Evolutionary conservation across 495 filamentous ascomycete species (phyloP).

Genomic region (Penicillium cinerascens): DNA sequence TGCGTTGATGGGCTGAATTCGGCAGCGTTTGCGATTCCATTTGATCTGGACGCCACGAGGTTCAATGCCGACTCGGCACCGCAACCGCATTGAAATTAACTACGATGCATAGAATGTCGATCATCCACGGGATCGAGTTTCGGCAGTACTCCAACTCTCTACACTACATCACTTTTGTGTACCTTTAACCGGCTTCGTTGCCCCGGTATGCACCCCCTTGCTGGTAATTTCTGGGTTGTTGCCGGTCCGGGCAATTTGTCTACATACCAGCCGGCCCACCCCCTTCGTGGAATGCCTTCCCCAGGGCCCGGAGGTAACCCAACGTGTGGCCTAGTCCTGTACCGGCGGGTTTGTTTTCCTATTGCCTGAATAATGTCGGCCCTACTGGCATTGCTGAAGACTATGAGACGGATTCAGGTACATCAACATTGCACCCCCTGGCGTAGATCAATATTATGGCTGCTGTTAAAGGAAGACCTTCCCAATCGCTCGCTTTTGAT

Average conservation of each 20-base stretch:
- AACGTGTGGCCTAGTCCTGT: neutral
- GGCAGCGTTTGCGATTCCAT: no score
- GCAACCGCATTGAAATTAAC: no score
- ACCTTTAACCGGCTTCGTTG: neutral
- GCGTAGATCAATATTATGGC: conserved; percentile 15
- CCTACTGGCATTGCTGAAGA: conserved; percentile 3
- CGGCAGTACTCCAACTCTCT: neutral
- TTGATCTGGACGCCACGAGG: no score
- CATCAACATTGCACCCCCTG: conserved; percentile 18
- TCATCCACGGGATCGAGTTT: neutral
- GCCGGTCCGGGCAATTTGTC: conserved; percentile 5
- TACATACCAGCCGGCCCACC: conserved; percentile 15
- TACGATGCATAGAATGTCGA: neutral
- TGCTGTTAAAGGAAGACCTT: conserved; percentile 10
- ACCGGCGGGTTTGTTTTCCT: conserved; percentile 2
- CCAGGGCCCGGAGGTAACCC: neutral
- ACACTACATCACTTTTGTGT: conserved; percentile 4
- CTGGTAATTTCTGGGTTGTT: neutral
- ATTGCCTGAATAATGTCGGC: conserved; percentile 13
- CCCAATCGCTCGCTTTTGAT: neutral
- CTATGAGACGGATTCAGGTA: neutral
- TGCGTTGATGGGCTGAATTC: no score
- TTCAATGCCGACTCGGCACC: no score
- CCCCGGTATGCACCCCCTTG: conserved; percentile 26
- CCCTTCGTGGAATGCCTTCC: conserved; percentile 16